A percentile compares a stretch with the other conserved stretches of the same genome.
These are phyloP conservation scores for Ilyonectria robusta DNA, from an alignment of 2,329 filamentous ascomycete species.

Conservation along the genomic window DNA sequence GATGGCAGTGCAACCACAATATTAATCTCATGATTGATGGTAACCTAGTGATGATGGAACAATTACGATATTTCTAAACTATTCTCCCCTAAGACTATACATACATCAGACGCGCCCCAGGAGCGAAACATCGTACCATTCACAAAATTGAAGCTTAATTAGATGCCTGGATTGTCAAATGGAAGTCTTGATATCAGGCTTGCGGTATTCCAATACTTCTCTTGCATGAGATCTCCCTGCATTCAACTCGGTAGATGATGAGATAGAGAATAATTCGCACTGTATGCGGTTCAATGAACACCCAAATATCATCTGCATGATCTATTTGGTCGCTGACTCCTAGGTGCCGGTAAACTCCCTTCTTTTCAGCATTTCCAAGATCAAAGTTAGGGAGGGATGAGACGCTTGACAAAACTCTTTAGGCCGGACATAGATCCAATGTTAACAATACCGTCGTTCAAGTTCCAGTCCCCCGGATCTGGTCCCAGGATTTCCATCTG, in stretches of 20 bases:
- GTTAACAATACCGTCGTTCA: constrained; percentile 26
- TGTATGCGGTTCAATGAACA: constrained; percentile 13
- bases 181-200: constrained; percentile 21
- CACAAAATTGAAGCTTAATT: not conserved
- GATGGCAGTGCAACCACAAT: too few species aligned
- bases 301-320: constrained; percentile 25
- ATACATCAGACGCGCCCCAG: not conserved
- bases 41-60: too few species aligned
- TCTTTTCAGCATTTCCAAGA: constrained; percentile 4
- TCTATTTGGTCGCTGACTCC: constrained; percentile 23
- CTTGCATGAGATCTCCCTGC: constrained; percentile 18
- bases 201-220: constrained; percentile 21
- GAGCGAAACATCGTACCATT: not conserved
- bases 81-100: not conserved
- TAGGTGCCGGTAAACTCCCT: constrained; percentile 23
- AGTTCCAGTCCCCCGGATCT: constrained; percentile 14
- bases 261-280: not conserved
- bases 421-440: constrained; percentile 21
- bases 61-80: too few species aligned
- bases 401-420: constrained; percentile 12
- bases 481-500: constrained; percentile 15
- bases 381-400: constrained; percentile 5
- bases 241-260: not conserved
- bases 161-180: not conserved
- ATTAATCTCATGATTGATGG: too few species aligned